Base-by-base conservation (phyloP, 108 stramenopile genomes). In the Cyclotella choctawhatcheeana region DNA sequence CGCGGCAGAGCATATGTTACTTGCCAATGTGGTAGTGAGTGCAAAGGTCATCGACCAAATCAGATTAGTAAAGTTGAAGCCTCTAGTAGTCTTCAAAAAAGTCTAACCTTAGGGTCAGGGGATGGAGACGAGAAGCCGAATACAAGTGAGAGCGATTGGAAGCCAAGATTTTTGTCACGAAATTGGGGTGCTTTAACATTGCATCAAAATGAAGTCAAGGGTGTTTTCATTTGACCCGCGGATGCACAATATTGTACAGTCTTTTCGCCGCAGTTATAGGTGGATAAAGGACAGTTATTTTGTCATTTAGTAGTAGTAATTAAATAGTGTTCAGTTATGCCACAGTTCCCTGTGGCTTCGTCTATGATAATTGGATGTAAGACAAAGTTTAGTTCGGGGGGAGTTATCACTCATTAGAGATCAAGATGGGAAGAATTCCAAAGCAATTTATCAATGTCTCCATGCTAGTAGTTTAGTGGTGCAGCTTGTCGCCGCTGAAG, bases 401-500 rank as follows among this genome's bases (percentile, higher is more conserved):
- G n/a, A n/a, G n/a, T n/a, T n/a, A n/a, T n/a, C n/a, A n/a, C n/a
- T n/a, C n/a, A n/a, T n/a, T n/a, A n/a, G n/a, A n/a, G n/a, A n/a
- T n/a, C n/a, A n/a, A n/a, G n/a, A n/a, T n/a, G n/a, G n/a, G n/a
- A n/a, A n/a, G n/a, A n/a, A n/a, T n/a, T n/a, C n/a, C n/a, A n/a
- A n/a, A n/a, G n/a, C n/a, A n/a, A n/a, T n/a, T n/a, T n/a, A n/a
- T n/a, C n/a, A n/a, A n/a, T n/a, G n/a, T n/a, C n/a, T n/a, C n/a
- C n/a, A n/a, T n/a, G n/a, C n/a, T n/a, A n/a, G n/a, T n/a, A n/a
- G n/a, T n/a, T n/a, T n/a, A 79, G 22, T 64, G 25, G 26, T 4
- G 76, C 80, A 25, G 48, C 62, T 22, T 60, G 76, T 44, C 71
- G 62, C 14, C 71, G 69, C 52, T 29, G 80, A 71, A n/a, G n/a